These are phyloP conservation scores for Lachnellula suecica DNA, from an alignment of 2,329 filamentous ascomycete species.

Conservation along the genomic window DNA sequence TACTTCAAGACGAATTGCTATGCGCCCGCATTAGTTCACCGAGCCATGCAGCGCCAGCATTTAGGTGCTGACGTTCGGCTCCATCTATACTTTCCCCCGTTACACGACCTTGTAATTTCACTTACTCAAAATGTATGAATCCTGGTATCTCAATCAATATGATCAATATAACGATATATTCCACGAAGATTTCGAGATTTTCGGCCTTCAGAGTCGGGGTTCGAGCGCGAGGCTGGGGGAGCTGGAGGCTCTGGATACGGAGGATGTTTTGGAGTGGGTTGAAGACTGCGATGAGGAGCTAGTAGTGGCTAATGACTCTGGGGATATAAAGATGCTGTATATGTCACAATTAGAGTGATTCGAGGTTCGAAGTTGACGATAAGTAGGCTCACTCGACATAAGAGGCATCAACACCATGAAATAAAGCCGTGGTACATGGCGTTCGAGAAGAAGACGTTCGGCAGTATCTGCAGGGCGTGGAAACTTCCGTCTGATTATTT, in stretches of 20 bases:
- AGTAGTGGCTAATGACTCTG: not conserved
- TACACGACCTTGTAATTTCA: no score
- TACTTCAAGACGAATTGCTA: no score
- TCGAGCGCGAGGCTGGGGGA: not conserved
- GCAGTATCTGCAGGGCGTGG: not conserved
- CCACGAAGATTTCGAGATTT: not conserved
- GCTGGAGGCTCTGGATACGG: not conserved
- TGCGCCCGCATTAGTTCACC: no score
- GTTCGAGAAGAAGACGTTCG: not conserved
- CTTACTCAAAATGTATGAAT: not conserved
- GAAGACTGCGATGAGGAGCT: not conserved
- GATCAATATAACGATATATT: not conserved
- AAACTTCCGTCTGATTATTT: constrained; percentile 2
- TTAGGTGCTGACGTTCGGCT: no score
- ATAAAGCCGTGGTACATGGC: constrained; percentile 9
- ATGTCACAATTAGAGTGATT: not conserved
- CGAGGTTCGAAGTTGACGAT: not conserved
- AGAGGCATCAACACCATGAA: not conserved
- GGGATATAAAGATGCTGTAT: not conserved
- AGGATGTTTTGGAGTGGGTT: not conserved
- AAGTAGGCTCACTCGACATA: constrained; percentile 8
- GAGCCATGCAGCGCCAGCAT: no score
- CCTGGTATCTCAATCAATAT: not conserved
- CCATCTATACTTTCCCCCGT: no score
- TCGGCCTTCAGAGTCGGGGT: not conserved